Evolutionary conservation across 2,329 filamentous ascomycete genomes (phyloP), one percentile per base, ranked within the genome.

Genomic region (Alternaria consortialis): DNA sequence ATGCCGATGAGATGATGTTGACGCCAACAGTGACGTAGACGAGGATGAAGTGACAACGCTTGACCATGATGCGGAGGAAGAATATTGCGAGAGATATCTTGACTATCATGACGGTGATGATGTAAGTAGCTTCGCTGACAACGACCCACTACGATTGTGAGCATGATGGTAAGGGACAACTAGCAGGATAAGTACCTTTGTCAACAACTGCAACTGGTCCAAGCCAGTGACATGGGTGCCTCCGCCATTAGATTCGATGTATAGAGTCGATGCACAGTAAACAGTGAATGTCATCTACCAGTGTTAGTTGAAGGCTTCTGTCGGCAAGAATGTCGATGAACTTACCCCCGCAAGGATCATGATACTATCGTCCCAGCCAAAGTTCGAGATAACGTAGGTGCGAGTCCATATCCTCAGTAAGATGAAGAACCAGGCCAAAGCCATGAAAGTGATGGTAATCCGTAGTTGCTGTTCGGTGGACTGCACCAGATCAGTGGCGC

Each of bases 71-170:
- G 2, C 82, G 79, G 9, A 80, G 72, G 67, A 82, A 81, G 70
- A 83, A 82, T 36, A 83, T 74, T 7, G 76, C 80, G 5, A 84
- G 66, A 2, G 81, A 82, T 23, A 82, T 76, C 63, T 84, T 84
- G 60, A 82, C 65, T 15, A 77, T 64, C 60, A 80, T 76, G 62
- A 80, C 77, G 0, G 79, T 74, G n/a, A 77, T 56, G 37, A 81
- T 63, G 60, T 82, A 82, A 2, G 79, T 71, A 12, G 69, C 71
- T 57, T 82, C 78, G 43, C 74, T 72, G 2, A 77, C 63, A 9
- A 79, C 66, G 1, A 73, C 69, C 67, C 72, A 76, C 78, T 80
- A n/a, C n/a, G 7, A 23, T 27, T 2, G 46, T 62, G 32, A 67
- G 53, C 31, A 20, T 5, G 36, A 4, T 31, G 34, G 29, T 8